Base-by-base conservation (phyloP, 2,329 filamentous ascomycete species). In the Pseudogymnoascus sp. region DNA sequence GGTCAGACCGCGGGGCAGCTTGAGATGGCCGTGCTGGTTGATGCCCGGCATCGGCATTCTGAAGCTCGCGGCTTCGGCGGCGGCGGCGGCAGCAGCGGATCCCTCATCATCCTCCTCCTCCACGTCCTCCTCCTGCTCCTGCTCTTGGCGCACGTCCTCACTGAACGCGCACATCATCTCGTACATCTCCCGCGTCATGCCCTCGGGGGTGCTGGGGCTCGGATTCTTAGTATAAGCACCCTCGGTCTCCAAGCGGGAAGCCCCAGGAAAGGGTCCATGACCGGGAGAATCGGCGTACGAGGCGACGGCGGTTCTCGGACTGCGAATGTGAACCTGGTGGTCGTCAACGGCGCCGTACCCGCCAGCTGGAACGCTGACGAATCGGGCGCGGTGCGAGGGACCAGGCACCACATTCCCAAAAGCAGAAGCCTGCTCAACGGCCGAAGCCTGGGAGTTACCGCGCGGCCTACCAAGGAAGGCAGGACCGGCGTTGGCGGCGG, bases 101-200 rank as follows among this genome's bases (percentile, higher is more conserved):
- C 26, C 47, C 26, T 16, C 47, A 12, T 11, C 26, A 1, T 51
- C 23, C 21, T 51, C 23, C 45, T 11, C 26, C 1, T 57, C 51
- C 26, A 18, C 47, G 8, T n/a, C 26, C 11, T 16, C 47, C 7
- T 34, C 51, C 7, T 57, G n/a, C 7, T 34, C 51, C 7, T 57
- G n/a, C 29, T 57, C 51, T 57, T 57, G 51, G 51, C 51, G 51
- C 51, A 57, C 51, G 51, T 57, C 51, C n/a, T 57, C 51, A 18
- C 8, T 34, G 51, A 57, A 57, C 51, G 26, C 51, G n/a, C 51
- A 57, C 51, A 57, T 18, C n/a, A n/a, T n/a, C 26, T 57, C 51
- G 51, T 57, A 57, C 51, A 57, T 57, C 51, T 57, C 51, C 51
- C 51, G 51, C n/a, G 26, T 57, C 51, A 57, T 57, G 14, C 51